Evolutionary conservation across 2,329 filamentous ascomycete genomes (phyloP), one percentile per base, ranked within the genome.

Genomic region (Cytospora schulzeri): DNA sequence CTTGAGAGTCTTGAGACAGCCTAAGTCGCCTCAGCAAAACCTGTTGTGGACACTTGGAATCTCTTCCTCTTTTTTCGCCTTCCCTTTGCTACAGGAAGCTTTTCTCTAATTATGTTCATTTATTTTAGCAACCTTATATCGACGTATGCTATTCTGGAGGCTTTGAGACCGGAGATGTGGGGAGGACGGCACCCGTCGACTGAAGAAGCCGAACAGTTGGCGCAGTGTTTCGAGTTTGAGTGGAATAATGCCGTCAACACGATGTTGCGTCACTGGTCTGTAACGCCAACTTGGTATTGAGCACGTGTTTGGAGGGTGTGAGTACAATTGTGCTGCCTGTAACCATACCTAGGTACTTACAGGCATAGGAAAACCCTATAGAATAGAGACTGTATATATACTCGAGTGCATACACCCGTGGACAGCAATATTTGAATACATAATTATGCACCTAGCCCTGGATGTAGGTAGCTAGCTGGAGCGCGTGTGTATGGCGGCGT

Each of bases 221-320:
- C 86, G 1, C 79, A 77, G 41, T 88, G 85, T 61, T 90, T 91
- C 71, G 81, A 85, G 68, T 79, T 79, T 28, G 89, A 92, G 74
- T 92, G 90, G 90, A 85, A 79, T 33, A 78, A 79, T 68, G 90
- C 88, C 1, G 76, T 92, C 29, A 77, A 82, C 41, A 85, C 84
- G 62, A 87, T 92, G 86, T 76, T 92, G 66, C 77, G 85, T 62
- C 88, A 92, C 72, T 92, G 90, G 90, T 77, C 84, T 12, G 76
- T 76, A 1, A 78, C 86, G 6, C 89, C 89, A 4, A 84, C 82
- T 6, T 83, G 82, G 78, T 83, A 79, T 66, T 84, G 67, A 77
- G 35, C n/a, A 48, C 22, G 31, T 55, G 35, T 33, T 12, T 22
- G 19, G 6, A 22, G 24, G 50, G n/a, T 14, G n/a, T 9, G n/a